These are phyloP conservation scores for Epichloe coenophiala DNA, from an alignment of 2,329 filamentous ascomycete species.

Conservation along the genomic window DNA sequence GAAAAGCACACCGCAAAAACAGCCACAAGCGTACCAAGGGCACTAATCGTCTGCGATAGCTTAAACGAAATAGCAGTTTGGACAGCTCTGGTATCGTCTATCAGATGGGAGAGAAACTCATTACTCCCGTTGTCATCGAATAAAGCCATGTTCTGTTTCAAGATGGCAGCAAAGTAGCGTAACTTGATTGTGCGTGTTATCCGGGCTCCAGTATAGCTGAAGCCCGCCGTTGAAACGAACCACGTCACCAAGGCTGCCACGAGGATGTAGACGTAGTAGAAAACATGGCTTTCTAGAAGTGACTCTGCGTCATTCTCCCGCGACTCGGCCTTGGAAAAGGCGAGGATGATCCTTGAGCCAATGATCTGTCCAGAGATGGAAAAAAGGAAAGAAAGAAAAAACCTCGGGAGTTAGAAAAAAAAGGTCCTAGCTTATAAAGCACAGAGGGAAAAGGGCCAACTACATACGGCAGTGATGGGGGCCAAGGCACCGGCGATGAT, in stretches of 20 bases:
- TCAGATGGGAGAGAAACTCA: neutral
- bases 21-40: neutral
- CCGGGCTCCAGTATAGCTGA: neutral
- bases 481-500: neutral
- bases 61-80: neutral
- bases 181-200: neutral
- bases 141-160: conserved; percentile 18
- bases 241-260: conserved; percentile 20
- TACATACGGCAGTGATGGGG: neutral
- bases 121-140: conserved; percentile 19
- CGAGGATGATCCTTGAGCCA: no score
- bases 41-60: neutral
- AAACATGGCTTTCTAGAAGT: neutral
- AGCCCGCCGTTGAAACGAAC: conserved; percentile 16
- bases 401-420: neutral
- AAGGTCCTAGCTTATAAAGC: neutral
- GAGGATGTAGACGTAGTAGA: conserved; percentile 9
- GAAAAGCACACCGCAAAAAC: neutral
- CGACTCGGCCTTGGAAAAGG: no score
- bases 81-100: neutral
- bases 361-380: neutral
- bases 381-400: neutral
- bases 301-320: no score
- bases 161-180: conserved; percentile 12
- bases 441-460: neutral